phyloP scores from a whole-genome alignment of 2,329 filamentous ascomycete genomes.

The Epichloe uncinata region DNA sequence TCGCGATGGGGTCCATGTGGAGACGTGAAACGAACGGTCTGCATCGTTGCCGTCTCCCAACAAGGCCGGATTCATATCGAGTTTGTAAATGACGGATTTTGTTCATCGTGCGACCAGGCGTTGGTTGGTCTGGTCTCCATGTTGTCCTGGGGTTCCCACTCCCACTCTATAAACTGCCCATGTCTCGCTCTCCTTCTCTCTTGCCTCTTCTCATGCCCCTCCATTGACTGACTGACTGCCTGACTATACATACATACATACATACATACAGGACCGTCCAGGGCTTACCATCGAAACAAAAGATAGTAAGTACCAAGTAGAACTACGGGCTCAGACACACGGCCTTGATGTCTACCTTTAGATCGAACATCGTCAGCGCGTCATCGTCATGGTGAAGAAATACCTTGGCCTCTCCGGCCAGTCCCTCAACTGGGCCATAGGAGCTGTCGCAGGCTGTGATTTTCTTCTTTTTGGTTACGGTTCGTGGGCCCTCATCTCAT shows the following conservation, averaged over 20 bases:
- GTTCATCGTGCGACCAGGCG: too few species aligned
- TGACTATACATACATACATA: too few species aligned
- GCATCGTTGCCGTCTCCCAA: neutral
- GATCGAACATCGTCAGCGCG: neutral
- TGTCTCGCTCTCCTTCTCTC: neutral
- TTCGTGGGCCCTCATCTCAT: conserved; percentile 15
- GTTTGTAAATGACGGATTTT: too few species aligned
- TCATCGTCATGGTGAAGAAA: conserved; percentile 21
- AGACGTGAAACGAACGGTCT: neutral
- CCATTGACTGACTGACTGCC: too few species aligned
- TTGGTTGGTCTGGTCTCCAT: too few species aligned
- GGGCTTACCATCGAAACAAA: too few species aligned
- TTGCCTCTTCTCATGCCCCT: too few species aligned
- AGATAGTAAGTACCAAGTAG: too few species aligned
- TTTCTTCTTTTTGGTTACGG: conserved; percentile 51
- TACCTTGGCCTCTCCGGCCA: conserved; percentile 55
- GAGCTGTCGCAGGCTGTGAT: conserved; percentile 58
- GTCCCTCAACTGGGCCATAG: conserved; percentile 54
- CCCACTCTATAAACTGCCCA: neutral
- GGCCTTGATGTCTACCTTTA: neutral
- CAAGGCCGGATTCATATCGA: neutral
- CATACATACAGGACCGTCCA: too few species aligned
- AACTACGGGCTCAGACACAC: neutral
- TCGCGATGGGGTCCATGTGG: neutral
- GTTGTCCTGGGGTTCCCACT: neutral